These are phyloP conservation scores for Murraya koenigii DNA, from an alignment of 345 rosid species.

Conservation along the genomic window DNA sequence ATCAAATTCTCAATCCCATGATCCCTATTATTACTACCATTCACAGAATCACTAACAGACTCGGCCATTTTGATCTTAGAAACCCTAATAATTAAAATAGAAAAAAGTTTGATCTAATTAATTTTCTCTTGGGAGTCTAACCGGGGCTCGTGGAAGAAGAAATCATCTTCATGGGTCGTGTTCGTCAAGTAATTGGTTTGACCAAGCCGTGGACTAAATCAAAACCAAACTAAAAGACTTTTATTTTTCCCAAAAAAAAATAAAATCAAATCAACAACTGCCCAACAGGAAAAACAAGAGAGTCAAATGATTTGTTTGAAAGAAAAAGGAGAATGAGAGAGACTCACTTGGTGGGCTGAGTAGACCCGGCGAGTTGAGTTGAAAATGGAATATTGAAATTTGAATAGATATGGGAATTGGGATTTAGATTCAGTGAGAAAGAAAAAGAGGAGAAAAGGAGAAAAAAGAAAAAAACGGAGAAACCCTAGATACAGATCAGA, in stretches of 20 bases:
- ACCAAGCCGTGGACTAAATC: constrained; percentile 31
- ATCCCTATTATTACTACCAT: neutral
- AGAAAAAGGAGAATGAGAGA: constrained; percentile 3
- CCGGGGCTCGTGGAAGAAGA: constrained; percentile 29
- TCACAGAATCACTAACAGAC: constrained; percentile 21
- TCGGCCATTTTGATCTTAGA: constrained; percentile 43
- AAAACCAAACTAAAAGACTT: neutral
- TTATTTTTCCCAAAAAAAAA: neutral
- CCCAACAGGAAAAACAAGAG: constrained; percentile 6
- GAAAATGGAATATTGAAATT: neutral
- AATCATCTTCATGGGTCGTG: constrained; percentile 21
- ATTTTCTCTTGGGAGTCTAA: constrained; percentile 12
- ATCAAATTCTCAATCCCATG: constrained; percentile 46
- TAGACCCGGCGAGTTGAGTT: constrained; percentile 15
- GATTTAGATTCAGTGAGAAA: constrained; percentile 18
- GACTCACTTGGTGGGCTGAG: constrained; percentile 31
- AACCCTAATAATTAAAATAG: constrained; percentile 10
- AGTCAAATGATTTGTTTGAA: neutral
- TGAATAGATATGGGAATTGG: neutral
- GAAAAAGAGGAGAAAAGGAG: constrained; percentile 13
- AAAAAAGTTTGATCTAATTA: neutral
- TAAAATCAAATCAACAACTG: constrained; percentile 13
- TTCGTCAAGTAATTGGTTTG: neutral
- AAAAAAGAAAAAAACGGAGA: neutral
- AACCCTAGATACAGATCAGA: neutral